Base-by-base conservation (phyloP, 768 basidiomycete species). In the Sarcodon sp. region DNA sequence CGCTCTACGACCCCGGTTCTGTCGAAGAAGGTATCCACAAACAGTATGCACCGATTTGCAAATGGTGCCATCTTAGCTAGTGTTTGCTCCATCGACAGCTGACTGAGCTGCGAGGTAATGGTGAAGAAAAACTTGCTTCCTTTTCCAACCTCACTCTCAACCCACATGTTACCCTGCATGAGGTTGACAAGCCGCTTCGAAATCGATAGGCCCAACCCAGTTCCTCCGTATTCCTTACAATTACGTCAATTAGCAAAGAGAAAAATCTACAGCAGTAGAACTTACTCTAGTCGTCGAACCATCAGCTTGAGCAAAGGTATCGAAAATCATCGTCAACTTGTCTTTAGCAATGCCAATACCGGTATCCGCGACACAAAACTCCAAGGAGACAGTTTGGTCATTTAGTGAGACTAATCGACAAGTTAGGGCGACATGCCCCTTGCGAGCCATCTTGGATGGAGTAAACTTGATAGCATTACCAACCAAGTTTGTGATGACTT, bases 101-200 rank as follows among this genome's bases (percentile, higher is more conserved):
- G 77, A 54, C 79, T 82, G 57, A 89, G 82, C 65, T 85, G 84
- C 21, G 84, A 90, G 5, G 82, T 83, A 67, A 93, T 90, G 27
- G 91, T 93, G 72, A 98, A 98, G 78, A 87, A 94, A 77, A 97
- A 94, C 64, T 82, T 83, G 68, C 82, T 87, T 27, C 96, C 96
- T 56, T 88, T 85, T 43, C 85, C 76, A 50, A 94, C 87, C 62
- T 94, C 91, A 52, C 83, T 87, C 66, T 96, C 89, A 16, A 99
- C 96, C 96, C 96, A 99, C 74, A 99, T 88, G 58, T 94, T 89
- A 43, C 96, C 96, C 56, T 89, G 81, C 96, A 99, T 99, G 56
- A 99, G 83, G 44, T 82, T 83, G 13, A 98, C 94, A 18, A 99
- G 80, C 1, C 93, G 86, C 61, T 97, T 98, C 41, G 94, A 98